Conservation (phyloP, 1,284 basidiomycete genomes). For the Cutaneotrichosporon spelunceum region DNA sequence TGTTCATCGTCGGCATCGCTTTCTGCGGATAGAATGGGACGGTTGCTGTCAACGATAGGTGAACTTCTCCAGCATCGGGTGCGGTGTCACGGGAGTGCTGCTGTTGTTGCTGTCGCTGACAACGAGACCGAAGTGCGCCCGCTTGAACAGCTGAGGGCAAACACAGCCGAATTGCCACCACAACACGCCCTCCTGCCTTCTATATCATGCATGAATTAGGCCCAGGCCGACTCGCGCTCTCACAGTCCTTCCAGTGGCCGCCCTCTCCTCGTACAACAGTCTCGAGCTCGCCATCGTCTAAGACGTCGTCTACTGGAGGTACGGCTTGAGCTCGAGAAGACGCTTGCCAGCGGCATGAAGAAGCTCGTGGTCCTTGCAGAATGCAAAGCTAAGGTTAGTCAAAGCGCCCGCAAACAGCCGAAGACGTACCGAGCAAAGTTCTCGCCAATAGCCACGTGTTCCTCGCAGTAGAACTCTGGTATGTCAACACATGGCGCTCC, state of each 20-base stretch:
- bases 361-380: slow-evolving; percentile 87
- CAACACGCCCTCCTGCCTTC: background rate
- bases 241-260: background rate
- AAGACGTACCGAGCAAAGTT: slow-evolving; percentile 64
- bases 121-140: no score
- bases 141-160: no score
- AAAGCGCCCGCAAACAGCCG: background rate
- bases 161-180: no score
- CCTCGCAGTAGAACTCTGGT: slow-evolving; percentile 73
- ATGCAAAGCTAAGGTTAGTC: slow-evolving; percentile 66
- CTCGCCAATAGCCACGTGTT: slow-evolving; percentile 79
- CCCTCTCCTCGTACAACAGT: background rate
- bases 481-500: background rate
- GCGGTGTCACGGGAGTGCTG: no score
- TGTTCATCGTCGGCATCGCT: no score
- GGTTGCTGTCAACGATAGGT: no score
- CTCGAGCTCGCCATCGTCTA: background rate
- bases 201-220: slow-evolving; percentile 3
- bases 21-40: no score
- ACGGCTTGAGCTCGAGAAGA: slow-evolving; percentile 62
- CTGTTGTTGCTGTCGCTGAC: no score
- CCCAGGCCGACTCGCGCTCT: background rate
- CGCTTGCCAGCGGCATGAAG: slow-evolving; percentile 73
- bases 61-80: no score
- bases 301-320: slow-evolving; percentile 1